These are phyloP conservation scores for Gnomoniopsis smithogilvyi DNA, from an alignment of 2,329 filamentous ascomycete genomes.

Conservation along the genomic window DNA sequence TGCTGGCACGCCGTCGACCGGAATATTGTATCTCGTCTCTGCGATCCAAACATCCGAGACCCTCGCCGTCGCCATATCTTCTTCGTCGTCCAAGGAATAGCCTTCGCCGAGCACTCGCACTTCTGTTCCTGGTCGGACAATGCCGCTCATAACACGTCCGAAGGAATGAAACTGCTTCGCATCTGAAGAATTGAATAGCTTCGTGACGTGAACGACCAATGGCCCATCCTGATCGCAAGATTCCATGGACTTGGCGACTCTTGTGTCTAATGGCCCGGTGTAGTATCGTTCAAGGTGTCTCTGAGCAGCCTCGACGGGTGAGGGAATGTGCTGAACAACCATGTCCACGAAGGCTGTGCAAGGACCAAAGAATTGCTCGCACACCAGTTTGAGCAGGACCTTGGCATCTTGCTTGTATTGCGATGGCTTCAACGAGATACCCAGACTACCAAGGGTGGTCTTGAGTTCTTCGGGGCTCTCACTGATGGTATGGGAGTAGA, in stretches of 20 bases:
- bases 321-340: slow-evolving; percentile 85
- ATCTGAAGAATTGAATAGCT: slow-evolving; percentile 86
- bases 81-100: slow-evolving; percentile 94
- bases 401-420: slow-evolving; percentile 90
- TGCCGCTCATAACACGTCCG: slow-evolving; percentile 89
- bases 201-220: slow-evolving; percentile 86
- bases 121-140: slow-evolving; percentile 74
- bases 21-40: slow-evolving; percentile 89
- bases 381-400: slow-evolving; percentile 82
- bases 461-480: slow-evolving; percentile 83
- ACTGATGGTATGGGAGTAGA: slow-evolving; percentile 92
- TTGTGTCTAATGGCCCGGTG: slow-evolving; percentile 82
- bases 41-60: slow-evolving; percentile 86
- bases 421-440: slow-evolving; percentile 85
- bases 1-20: slow-evolving; percentile 86
- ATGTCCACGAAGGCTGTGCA: slow-evolving; percentile 93
- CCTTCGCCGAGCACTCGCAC: slow-evolving; percentile 92
- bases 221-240: slow-evolving; percentile 86
- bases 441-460: slow-evolving; percentile 71
- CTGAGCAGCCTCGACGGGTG: slow-evolving; percentile 74
- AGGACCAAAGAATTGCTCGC: slow-evolving; percentile 91
- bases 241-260: slow-evolving; percentile 75
- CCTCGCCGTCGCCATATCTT: slow-evolving; percentile 89
- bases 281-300: slow-evolving; percentile 82
- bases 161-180: slow-evolving; percentile 90